Conservation (phyloP, 1,284 basidiomycete species). For the Trichosporon sp. region DNA sequence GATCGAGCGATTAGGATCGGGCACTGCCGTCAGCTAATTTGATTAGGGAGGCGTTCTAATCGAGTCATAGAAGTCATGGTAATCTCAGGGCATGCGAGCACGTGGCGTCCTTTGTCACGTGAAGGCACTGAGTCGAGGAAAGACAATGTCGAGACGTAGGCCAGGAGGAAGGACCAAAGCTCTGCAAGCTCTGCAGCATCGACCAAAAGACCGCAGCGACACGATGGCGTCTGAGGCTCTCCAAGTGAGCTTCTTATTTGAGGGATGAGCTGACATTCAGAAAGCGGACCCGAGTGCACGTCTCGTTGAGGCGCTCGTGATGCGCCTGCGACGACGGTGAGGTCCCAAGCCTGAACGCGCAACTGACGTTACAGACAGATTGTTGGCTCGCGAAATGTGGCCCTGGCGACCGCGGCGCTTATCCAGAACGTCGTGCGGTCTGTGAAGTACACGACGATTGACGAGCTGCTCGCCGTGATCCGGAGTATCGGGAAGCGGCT, state of each 20-base stretch:
- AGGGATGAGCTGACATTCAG: slow-evolving; percentile 14
- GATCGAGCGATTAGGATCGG: background rate
- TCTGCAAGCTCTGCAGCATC: background rate
- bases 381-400: slow-evolving; percentile 78
- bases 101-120: background rate
- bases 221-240: slow-evolving; percentile 12
- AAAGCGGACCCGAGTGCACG: slow-evolving; percentile 36
- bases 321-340: slow-evolving; percentile 63
- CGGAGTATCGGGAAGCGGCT: slow-evolving; percentile 72
- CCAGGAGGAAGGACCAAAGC: background rate
- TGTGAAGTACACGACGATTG: slow-evolving; percentile 78
- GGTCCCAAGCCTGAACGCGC: slow-evolving; percentile 31
- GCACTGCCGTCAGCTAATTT: background rate
- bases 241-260: slow-evolving; percentile 3
- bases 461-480: slow-evolving; percentile 77
- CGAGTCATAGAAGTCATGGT: background rate
- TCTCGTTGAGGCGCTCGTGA: slow-evolving; percentile 63
- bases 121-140: slow-evolving; percentile 3
- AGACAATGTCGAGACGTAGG: slow-evolving; percentile 14
- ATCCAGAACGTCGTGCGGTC: slow-evolving; percentile 83
- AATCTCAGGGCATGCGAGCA: background rate
- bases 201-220: background rate
- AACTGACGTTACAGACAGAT: slow-evolving; percentile 58
- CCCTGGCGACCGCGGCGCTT: slow-evolving; percentile 81
- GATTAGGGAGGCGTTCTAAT: background rate